Base-by-base conservation (phyloP, 176 grass and related monocot genomes). In the Secale cereale region DNA sequence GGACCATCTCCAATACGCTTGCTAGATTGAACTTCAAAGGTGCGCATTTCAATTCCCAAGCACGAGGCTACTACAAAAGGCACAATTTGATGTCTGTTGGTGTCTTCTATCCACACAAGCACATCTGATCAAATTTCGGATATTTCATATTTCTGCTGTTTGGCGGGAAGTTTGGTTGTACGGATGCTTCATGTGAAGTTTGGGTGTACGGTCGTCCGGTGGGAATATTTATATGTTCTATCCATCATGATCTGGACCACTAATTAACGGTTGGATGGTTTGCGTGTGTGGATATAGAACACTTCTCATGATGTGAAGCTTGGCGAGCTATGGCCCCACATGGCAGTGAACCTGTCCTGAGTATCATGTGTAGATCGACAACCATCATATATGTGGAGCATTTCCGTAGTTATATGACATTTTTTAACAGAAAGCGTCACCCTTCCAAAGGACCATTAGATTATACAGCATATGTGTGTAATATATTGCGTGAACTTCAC, bases 401-500 rank as follows among this genome's bases (percentile, higher is more conserved):
- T 74, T 74, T 73, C 25, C 15, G 26, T 74, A 13, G 41, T 15
- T 48, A 27, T 73, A 50, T 74, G 41, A 19, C 41, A 74, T 50
- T 48, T 74, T 52, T 19, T 7, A 52, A 52, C 48, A 19, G 15
- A 26, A 74, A 48, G 25, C 40, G 22, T 71, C 45, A 74, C 25
- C 70, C 40, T 74, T n/a, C n/a, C n/a, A n/a, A n/a, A n/a, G n/a
- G 12, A 46, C 25, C 41, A 74, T 74, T 74, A 48, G 7, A 72
- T 41, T 26, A 41, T 43, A 6, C 43, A 26, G 39, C 37, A 72
- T 28, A 11, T 14, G 31, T 59, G 31, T 23, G 16, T 14, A 50
- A 60, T 61, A 80, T 72, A 59, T 77, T 62, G 10, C 7, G 19
- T 64, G 78, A 52, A 64, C 77, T 81, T 62, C 48, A 74, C n/a